A percentile compares a stretch with the other conserved stretches of the same genome.
These are phyloP conservation scores for Sphaerulina populicola DNA, from an alignment of 2,329 filamentous ascomycete genomes.

Conservation along the genomic window DNA sequence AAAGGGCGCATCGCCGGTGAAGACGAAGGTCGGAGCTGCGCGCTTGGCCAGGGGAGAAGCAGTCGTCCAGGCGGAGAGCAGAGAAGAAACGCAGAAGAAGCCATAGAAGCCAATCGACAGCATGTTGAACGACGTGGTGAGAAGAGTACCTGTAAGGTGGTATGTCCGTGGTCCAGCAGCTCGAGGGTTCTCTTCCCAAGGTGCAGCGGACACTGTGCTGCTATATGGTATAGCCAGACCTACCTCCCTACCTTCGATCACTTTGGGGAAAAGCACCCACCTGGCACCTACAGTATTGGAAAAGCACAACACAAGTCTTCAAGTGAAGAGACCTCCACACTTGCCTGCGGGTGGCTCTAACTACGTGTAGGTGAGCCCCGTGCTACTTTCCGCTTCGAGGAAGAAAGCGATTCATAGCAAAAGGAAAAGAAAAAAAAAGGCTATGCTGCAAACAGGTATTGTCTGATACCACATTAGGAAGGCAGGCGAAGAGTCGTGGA, in stretches of 20 bases:
- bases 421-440: too few relatives aligned
- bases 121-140: slow-evolving; percentile 10
- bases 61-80: slow-evolving; percentile 6
- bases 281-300: too few relatives aligned
- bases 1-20: slow-evolving; percentile 27
- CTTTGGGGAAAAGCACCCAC: not conserved
- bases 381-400: not conserved
- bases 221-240: not conserved
- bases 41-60: slow-evolving; percentile 18
- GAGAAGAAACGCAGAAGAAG: slow-evolving; percentile 9
- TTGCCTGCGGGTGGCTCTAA: not conserved
- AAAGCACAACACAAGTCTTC: not conserved
- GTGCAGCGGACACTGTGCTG: not conserved
- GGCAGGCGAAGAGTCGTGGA: slow-evolving; percentile 1
- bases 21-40: slow-evolving; percentile 19
- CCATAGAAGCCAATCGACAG: slow-evolving; percentile 6
- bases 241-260: not conserved
- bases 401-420: not conserved
- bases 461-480: slow-evolving; percentile 5
- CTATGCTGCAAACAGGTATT: not conserved
- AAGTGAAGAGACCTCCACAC: not conserved
- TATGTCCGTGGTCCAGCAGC: not conserved
- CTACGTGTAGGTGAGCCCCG: not conserved
- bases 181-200: not conserved
- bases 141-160: slow-evolving; percentile 1